Evolutionary conservation across 106 monocot species (phyloP).

Genomic region (Allium fistulosum): DNA sequence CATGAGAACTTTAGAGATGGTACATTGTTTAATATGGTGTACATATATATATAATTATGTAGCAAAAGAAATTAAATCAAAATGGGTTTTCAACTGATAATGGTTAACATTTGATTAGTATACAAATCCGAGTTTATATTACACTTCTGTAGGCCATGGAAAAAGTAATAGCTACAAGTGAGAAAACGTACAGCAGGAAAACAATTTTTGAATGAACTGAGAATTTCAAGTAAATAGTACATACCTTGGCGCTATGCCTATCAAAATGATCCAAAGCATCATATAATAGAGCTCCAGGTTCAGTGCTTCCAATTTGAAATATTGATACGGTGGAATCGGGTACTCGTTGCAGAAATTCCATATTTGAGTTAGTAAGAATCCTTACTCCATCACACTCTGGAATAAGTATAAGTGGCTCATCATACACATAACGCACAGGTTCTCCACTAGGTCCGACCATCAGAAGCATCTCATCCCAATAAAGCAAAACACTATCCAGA

Average conservation of each 20-base stretch:
- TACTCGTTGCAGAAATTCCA: slow-evolving; percentile 93
- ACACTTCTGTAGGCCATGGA: too few relatives aligned
- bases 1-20: too few relatives aligned
- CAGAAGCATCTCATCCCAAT: slow-evolving; percentile 86
- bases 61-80: too few relatives aligned
- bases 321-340: slow-evolving; percentile 96
- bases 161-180: too few relatives aligned
- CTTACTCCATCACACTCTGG: slow-evolving; percentile 97
- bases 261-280: slow-evolving; percentile 99
- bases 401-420: slow-evolving; percentile 84
- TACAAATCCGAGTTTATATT: too few relatives aligned
- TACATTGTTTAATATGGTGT: too few relatives aligned
- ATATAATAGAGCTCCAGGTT: slow-evolving; percentile 81
- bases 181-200: too few relatives aligned
- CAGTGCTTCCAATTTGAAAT: slow-evolving; percentile 90
- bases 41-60: too few relatives aligned
- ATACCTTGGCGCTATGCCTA: slow-evolving; percentile 83
- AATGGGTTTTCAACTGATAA: too few relatives aligned
- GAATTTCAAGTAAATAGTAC: background rate
- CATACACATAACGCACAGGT: slow-evolving; percentile 74
- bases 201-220: background rate
- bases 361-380: slow-evolving; percentile 80
- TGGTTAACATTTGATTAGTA: too few relatives aligned
- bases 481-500: slow-evolving; percentile 88
- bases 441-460: slow-evolving; percentile 95